Conservation (phyloP, 768 basidiomycete species). For the Xerocomellus chrysenteron region DNA sequence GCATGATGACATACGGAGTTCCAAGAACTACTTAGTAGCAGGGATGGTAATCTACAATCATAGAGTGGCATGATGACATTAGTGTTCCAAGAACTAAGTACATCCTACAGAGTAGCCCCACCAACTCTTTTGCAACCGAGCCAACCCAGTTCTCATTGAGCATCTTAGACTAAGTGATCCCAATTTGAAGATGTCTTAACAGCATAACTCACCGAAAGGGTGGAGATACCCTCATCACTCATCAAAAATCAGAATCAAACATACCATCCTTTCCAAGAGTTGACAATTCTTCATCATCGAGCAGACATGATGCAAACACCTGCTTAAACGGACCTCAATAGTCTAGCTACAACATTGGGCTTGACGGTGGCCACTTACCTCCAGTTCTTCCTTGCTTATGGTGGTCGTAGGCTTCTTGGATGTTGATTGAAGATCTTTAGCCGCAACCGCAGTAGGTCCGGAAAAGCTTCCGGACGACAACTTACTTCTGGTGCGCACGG, state of each 20-base stretch:
- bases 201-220: background rate
- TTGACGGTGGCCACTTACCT: slow-evolving; percentile 14
- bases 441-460: background rate
- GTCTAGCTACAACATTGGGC: background rate
- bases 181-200: background rate
- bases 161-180: too few relatives aligned
- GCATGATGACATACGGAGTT: too few relatives aligned
- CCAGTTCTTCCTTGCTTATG: slow-evolving; percentile 19
- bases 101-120: too few relatives aligned
- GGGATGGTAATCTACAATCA: too few relatives aligned
- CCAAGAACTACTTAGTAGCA: too few relatives aligned
- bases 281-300: slow-evolving; percentile 36
- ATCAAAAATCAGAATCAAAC: slow-evolving; percentile 31
- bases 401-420: background rate
- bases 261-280: slow-evolving; percentile 28
- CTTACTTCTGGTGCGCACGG: background rate
- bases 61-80: too few relatives aligned
- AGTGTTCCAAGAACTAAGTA: too few relatives aligned
- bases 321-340: slow-evolving; percentile 17
- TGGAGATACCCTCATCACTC: background rate
- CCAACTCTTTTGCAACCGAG: too few relatives aligned
- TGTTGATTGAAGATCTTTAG: background rate
- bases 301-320: slow-evolving; percentile 37
- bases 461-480: background rate
- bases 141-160: too few relatives aligned